Evolutionary conservation across 257 asterid species (phyloP), one percentile per base, ranked within the genome.

Genomic region (Prunella vulgaris): DNA sequence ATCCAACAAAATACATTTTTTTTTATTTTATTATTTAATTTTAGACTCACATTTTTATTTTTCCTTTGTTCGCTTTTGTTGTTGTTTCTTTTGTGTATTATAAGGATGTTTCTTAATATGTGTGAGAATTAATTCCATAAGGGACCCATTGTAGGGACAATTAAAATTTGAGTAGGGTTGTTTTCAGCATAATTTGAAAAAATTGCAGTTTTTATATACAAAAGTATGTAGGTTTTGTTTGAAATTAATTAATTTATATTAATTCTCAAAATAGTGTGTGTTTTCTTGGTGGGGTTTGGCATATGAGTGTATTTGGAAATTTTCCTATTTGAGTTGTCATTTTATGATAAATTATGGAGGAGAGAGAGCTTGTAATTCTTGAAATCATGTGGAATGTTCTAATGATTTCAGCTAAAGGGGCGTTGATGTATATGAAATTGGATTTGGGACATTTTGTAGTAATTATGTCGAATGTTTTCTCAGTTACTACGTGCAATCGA

Each of bases 401-500:
- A 48, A 6, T 69, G 46, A 42, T 66, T 78, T 60, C 42, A 14
- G 58, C 40, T 70, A n/a, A 63, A 25, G 48, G 60, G 14, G 18
- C 60, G 40, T 7, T 46, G 14, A 13, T 58, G 75, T 4, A 35
- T 17, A 18, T 20, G 59, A 20, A 64, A 54, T 66, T 69, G 28
- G 58, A 57, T 52, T 24, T 40, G 12, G 33, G 3, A 20, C 59
- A 15, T 59, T 38, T 27, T 57, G 4, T 25, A 42, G 21, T 63
- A 10, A 10, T 60, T 60, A 20, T 60, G 10, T 68, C 25, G 21
- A 57, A 53, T 54, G 15, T 22, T 54, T 54, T 71, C 78, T 38
- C 86, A 94, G 99, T 94, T 18, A 94, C 96, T 12, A 85, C 77
- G 12, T 84, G 94, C 74, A 86, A 81, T 71, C 82, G 90, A 77